A percentile compares a stretch with the other conserved stretches of the same genome.
Conservation (phyloP, 164 flowering plant genomes). For the Santalum album region DNA sequence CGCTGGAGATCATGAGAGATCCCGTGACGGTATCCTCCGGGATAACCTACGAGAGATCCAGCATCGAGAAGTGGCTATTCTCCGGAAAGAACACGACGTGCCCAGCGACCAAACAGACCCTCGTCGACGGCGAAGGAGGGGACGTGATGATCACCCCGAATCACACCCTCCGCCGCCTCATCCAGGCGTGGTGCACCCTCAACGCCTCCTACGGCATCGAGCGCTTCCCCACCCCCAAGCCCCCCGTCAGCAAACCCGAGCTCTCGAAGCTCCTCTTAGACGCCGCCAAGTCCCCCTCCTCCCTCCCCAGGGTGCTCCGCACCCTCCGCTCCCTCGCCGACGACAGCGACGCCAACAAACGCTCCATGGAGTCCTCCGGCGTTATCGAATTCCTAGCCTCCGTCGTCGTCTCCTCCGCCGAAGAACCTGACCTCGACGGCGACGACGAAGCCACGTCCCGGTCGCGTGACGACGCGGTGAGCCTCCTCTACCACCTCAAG, state of each 20-base stretch:
- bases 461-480: conserved; percentile 40
- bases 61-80: conserved; percentile 5
- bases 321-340: conserved; percentile 30
- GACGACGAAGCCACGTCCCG: not conserved
- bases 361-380: conserved; percentile 37
- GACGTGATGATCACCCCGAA: conserved; percentile 46
- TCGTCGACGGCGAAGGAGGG: not conserved
- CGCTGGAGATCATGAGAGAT: conserved; percentile 2
- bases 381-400: conserved; percentile 44
- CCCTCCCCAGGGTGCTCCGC: conserved; percentile 20
- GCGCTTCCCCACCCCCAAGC: conserved; percentile 37
- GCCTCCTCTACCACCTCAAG: conserved; percentile 33
- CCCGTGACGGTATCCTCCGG: conserved; percentile 1
- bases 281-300: conserved; percentile 23
- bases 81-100: not conserved
- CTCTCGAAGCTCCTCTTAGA: conserved; percentile 31
- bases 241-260: conserved; percentile 22
- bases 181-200: conserved; percentile 53
- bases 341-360: conserved; percentile 35
- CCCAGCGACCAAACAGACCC: not conserved
- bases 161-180: conserved; percentile 56
- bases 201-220: conserved; percentile 22
- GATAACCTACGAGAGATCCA: not conserved
- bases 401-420: conserved; percentile 12
- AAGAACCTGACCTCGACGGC: not conserved